Evolutionary conservation across 352 stramenopile species (phyloP), one percentile per base, ranked within the genome.

Genomic region (Pythium dissimile): DNA sequence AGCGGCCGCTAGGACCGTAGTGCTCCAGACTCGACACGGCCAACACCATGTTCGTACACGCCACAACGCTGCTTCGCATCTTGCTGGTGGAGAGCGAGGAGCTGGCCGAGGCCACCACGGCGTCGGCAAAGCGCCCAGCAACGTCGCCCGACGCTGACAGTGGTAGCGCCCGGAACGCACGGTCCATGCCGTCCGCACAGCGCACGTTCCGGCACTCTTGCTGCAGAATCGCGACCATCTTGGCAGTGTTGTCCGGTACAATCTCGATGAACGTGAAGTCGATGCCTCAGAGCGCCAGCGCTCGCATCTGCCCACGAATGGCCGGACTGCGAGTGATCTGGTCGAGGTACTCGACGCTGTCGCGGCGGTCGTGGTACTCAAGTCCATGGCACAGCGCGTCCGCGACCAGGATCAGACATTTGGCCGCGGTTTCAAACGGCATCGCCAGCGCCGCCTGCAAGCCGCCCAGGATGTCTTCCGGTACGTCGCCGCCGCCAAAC

Each of bases 191-290:
- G 27, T 70, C 54, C 3, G 5, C 0, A 16, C 43, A 38, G 13
- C 26, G 15, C 9, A 34, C 45, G n/a, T 15, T 32, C 4, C 57
- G 42, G 24, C 71, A 78, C 18, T 69, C 59, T 27, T 53, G 18
- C 9, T 62, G 28, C 23, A 82, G 44, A 9, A 77, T 73, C 18
- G 23, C 9, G 16, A 52, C 49, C 67, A 82, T 82, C 37, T 69
- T 75, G 12, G 64, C 41, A 1, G 69, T 79, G 23, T 35, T 10
- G 1, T 5, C 9, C 6, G 69, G 67, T 1, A 56, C 0, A 15
- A 75, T 60, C 31, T 79, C 67, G 12, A 82, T 66, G 18, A 77
- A 66, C 5, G 66, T 68, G 18, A 82, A 71, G n/a, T 82, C 72
- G 23, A 82, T 73, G 0, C 69, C 72, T 1, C 50, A 43, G 2